These are phyloP conservation scores for Fusarium succisae DNA, from an alignment of 2,329 filamentous ascomycete species.

Conservation along the genomic window DNA sequence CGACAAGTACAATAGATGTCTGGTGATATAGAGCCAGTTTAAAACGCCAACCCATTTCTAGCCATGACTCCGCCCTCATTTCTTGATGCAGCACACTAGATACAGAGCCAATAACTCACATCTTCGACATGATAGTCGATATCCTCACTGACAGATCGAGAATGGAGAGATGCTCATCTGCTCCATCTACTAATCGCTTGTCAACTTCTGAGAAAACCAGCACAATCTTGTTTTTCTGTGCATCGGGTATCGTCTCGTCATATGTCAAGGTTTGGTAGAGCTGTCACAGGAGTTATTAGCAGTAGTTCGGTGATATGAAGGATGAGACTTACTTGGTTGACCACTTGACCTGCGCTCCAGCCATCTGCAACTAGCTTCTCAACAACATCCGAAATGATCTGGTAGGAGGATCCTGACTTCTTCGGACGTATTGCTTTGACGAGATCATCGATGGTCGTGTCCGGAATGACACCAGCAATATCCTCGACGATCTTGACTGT, in stretches of 20 bases:
- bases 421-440: conserved; percentile 80
- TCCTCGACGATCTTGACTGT: conserved; percentile 88
- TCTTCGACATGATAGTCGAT: conserved; percentile 72
- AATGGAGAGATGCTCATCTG: conserved; percentile 93
- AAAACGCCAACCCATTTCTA: conserved; percentile 40
- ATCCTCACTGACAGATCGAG: conserved; percentile 86
- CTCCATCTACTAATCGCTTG: conserved; percentile 92
- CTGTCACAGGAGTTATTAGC: conserved; percentile 50
- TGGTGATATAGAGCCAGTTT: conserved; percentile 31
- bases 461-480: conserved; percentile 93
- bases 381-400: conserved; percentile 79
- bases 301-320: not conserved
- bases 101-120: conserved; percentile 33
- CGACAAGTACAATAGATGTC: conserved; percentile 22
- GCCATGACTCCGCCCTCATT: conserved; percentile 37
- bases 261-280: conserved; percentile 84
- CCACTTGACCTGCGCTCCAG: conserved; percentile 92
- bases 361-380: conserved; percentile 95
- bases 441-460: conserved; percentile 74
- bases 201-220: conserved; percentile 92
- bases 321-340: conserved; percentile 72
- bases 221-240: conserved; percentile 90
- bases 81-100: conserved; percentile 8
- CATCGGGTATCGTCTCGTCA: conserved; percentile 84
- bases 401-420: conserved; percentile 72